Conservation (phyloP, 2,329 filamentous ascomycete genomes). For the Hypoxylon rubiginosum region DNA sequence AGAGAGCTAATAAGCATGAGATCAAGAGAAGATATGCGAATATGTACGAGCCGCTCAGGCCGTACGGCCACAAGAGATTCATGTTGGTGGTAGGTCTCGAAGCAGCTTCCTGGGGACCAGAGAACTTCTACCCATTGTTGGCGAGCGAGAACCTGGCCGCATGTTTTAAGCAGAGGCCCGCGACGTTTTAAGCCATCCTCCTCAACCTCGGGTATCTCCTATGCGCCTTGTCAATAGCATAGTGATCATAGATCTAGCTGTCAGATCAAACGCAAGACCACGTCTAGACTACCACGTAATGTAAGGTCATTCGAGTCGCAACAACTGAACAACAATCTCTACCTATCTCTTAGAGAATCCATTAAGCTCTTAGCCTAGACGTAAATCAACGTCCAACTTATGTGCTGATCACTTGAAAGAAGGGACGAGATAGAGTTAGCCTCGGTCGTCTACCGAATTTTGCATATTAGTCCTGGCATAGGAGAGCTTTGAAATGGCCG, state of each 20-base stretch:
- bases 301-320: background rate
- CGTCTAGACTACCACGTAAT: background rate
- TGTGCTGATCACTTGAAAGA: background rate
- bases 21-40: constrained; percentile 3
- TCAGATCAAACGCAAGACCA: background rate
- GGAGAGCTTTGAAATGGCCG: background rate
- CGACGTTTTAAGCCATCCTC: background rate
- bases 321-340: background rate
- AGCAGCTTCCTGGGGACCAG: background rate
- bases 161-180: constrained; percentile 14
- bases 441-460: background rate
- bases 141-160: background rate
- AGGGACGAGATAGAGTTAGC: background rate
- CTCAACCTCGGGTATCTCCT: background rate
- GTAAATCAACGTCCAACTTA: background rate
- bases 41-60: constrained; percentile 11
- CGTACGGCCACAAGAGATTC: constrained; percentile 25
- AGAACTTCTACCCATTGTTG: background rate
- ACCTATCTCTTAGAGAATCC: background rate
- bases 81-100: constrained; percentile 8
- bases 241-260: background rate
- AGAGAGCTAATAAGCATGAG: background rate
- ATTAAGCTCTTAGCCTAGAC: background rate
- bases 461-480: background rate
- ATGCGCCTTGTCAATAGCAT: background rate